Conservation (phyloP, 441 rosid species). For the Codiaeum variegatum region DNA sequence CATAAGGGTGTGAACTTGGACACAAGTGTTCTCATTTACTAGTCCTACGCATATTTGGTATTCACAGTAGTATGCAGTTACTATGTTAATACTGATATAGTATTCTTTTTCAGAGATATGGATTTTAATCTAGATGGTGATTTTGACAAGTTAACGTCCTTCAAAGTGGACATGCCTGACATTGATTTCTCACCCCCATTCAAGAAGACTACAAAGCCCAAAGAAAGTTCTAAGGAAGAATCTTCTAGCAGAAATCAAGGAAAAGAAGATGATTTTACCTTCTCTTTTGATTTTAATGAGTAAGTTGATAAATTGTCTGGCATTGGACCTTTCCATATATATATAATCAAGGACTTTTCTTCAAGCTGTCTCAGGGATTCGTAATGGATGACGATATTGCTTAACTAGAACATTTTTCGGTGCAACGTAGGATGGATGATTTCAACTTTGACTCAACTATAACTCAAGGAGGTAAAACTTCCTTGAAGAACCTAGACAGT, state of each 20-base stretch:
- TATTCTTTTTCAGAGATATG: slow-evolving; percentile 59
- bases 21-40: background rate
- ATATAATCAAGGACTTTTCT: background rate
- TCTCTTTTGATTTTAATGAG: slow-evolving; percentile 79
- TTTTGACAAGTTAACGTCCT: slow-evolving; percentile 68
- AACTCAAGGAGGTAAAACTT: slow-evolving; percentile 30
- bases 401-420: slow-evolving; percentile 24
- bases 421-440: slow-evolving; percentile 46
- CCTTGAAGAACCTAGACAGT: slow-evolving; percentile 27
- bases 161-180: slow-evolving; percentile 79
- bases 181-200: slow-evolving; percentile 72
- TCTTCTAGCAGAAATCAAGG: slow-evolving; percentile 35
- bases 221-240: slow-evolving; percentile 51
- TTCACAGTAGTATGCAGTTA: background rate
- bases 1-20: background rate
- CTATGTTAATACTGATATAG: background rate
- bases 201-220: slow-evolving; percentile 42
- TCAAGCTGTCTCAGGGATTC: background rate
- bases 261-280: slow-evolving; percentile 44
- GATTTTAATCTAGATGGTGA: slow-evolving; percentile 74
- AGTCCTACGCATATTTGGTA: background rate
- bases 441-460: slow-evolving; percentile 45
- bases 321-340: background rate
- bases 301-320: slow-evolving; percentile 28
- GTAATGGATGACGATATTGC: slow-evolving; percentile 16